These are phyloP conservation scores for Rhizopogon roseolus DNA, from an alignment of 768 basidiomycete genomes.

Conservation along the genomic window DNA sequence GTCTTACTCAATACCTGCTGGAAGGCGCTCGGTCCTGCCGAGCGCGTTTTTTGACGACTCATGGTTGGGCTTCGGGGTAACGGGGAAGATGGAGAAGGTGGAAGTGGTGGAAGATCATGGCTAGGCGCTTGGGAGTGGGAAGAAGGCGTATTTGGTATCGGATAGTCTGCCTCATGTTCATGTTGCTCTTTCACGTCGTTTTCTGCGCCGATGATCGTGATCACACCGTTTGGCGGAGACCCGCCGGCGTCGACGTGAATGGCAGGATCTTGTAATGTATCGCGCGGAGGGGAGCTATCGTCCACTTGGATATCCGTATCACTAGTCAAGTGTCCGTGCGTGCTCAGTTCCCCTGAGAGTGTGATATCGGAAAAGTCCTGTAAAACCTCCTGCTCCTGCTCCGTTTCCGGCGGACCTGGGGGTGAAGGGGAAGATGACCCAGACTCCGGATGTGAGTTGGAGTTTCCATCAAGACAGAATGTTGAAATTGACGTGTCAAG, in stretches of 20 bases:
- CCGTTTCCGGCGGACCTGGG: conserved; percentile 2
- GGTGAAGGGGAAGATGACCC: conserved; percentile 19
- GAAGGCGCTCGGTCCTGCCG: conserved; percentile 62
- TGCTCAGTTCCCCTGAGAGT: conserved; percentile 14
- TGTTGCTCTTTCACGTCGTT: not conserved
- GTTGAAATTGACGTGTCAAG: conserved; percentile 53
- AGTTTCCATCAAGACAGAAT: conserved; percentile 43
- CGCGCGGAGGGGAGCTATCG: conserved; percentile 3
- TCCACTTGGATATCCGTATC: not conserved
- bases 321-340: not conserved
- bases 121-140: not conserved
- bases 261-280: conserved; percentile 28
- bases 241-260: conserved; percentile 43
- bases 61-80: conserved; percentile 13
- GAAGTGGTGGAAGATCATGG: conserved; percentile 15
- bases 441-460: conserved; percentile 12
- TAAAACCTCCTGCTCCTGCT: conserved; percentile 7
- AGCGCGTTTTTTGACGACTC: conserved; percentile 43
- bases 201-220: conserved; percentile 6
- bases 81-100: conserved; percentile 28
- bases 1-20: conserved; percentile 84
- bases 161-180: not conserved
- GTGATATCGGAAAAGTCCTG: conserved; percentile 19
- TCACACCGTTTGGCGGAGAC: conserved; percentile 26
- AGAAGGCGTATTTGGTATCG: not conserved